Evolutionary conservation across 192 early-diverging fungal species (phyloP), one percentile per base, ranked within the genome.

Genomic region (Podila horticola): DNA sequence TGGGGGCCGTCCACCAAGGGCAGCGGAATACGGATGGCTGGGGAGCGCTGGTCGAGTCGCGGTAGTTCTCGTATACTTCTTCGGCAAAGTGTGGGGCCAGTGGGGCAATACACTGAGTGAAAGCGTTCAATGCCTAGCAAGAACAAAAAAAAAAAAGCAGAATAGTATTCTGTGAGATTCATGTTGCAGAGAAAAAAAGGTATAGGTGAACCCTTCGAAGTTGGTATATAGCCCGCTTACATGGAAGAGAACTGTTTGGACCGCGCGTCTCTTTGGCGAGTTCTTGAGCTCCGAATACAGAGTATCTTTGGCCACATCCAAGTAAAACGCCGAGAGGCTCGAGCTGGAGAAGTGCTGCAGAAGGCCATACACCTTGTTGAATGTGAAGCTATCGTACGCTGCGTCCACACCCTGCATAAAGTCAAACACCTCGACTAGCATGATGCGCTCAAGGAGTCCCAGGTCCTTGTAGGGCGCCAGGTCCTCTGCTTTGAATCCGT

Each of bases 261-360:
- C 85, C 7, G 86, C 88, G n/a, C 85, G 85, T 66, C 94, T 86
- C 38, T 76, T 67, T 4, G 69, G 29, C 55, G 86, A 75, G 28
- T 67, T 48, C 12, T 58, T 26, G 36, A 72, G 60, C 48, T 90
- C 85, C 9, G 90, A 91, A 59, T 95, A 95, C 17, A 95, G 81
- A 28, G 91, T 85, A 67, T 95, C 94, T 74, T 95, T 95, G 84
- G 92, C 86, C 12, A 92, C 83, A 61, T 95, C 93, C 87, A 94
- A 87, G 83, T 95, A 95, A 61, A 94, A 92, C 4, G 93, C 89
- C 24, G 94, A 95, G 10, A 94, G 84, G 6, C 83, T 77, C 6
- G 83, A 81, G 66, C 87, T 92, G 63, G 88, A 90, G 58, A 95
- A 93, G 65, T 88, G 84, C 75, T 91, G 92, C 64, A 58, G 86